A percentile compares a stretch with the other conserved stretches of the same genome.
These are phyloP conservation scores for Zopfochytrium polystomum DNA, from an alignment of 371 early-diverging fungal genomes.

Conservation along the genomic window DNA sequence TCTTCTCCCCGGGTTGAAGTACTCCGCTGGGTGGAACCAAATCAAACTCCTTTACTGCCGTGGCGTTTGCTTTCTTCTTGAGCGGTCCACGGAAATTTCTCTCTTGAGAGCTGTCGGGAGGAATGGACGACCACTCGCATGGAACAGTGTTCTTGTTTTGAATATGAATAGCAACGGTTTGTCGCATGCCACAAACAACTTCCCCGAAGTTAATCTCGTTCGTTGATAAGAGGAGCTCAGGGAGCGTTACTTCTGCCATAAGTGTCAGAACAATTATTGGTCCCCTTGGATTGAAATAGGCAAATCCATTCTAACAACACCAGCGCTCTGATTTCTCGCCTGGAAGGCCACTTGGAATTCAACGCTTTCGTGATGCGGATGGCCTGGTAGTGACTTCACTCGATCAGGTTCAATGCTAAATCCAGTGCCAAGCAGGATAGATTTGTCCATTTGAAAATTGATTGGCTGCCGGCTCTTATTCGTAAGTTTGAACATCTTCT, in stretches of 20 bases:
- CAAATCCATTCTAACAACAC: conserved; percentile 28
- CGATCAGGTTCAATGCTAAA: conserved; percentile 51
- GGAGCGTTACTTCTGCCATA: conserved; percentile 46
- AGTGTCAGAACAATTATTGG: conserved; percentile 40
- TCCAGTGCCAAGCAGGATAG: conserved; percentile 35
- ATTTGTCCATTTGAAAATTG: conserved; percentile 39
- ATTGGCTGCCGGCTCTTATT: conserved; percentile 36
- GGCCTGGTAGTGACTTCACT: conserved; percentile 43
- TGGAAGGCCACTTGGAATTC: conserved; percentile 43
- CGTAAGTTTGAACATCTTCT: conserved; percentile 35
- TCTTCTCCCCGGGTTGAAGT: conserved; percentile 45
- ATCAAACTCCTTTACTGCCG: conserved; percentile 41
- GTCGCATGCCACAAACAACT: conserved; percentile 48
- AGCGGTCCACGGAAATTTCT: conserved; percentile 1
- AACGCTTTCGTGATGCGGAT: conserved; percentile 36
- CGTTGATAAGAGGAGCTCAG: conserved; percentile 42
- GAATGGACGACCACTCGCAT: conserved; percentile 46
- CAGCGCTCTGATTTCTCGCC: conserved; percentile 35
- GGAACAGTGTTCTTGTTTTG: conserved; percentile 44
- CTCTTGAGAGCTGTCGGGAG: background rate
- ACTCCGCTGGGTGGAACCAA: conserved; percentile 39
- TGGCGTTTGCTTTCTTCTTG: conserved; percentile 17
- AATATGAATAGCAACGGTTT: conserved; percentile 38
- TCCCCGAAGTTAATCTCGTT: conserved; percentile 51
- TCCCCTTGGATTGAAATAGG: conserved; percentile 47